Evolutionary conservation across 805 yeast species (phyloP).

Genomic region (Yarrowia divulgata): DNA sequence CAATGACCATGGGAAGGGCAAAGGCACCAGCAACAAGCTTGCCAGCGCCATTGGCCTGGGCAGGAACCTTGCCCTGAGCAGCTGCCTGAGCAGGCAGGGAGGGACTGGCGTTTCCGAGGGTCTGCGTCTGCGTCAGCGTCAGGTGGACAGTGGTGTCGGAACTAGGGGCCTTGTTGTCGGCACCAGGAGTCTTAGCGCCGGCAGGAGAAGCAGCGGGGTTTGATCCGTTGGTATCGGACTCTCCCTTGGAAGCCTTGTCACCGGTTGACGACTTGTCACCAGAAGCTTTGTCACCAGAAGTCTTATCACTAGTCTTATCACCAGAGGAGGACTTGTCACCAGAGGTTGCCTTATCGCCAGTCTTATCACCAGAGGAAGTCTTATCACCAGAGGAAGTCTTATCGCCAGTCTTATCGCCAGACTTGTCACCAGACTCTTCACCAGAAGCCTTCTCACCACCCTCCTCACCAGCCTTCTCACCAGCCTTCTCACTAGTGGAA

Average conservation of each 20-base stretch:
- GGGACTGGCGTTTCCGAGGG: background rate
- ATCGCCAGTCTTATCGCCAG: background rate
- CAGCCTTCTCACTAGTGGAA: no score
- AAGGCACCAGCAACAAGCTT: slow-evolving; percentile 6
- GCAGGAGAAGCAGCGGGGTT: no score
- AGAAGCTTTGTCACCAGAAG: background rate
- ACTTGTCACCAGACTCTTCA: background rate
- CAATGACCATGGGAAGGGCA: slow-evolving; percentile 5
- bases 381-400: background rate
- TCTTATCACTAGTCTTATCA: no score
- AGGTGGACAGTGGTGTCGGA: background rate
- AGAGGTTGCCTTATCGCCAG: background rate
- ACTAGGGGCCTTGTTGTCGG: no score
- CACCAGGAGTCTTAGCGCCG: no score
- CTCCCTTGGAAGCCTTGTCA: background rate
- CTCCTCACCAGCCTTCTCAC: background rate
- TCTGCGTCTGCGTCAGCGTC: background rate
- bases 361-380: background rate
- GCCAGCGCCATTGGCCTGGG: slow-evolving; percentile 4
- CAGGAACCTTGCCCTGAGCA: background rate
- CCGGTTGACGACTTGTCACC: background rate
- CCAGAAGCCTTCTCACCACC: background rate
- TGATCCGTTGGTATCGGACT: no score
- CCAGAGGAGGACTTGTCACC: background rate
- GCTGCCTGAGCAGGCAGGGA: slow-evolving; percentile 1